phyloP scores from a whole-genome alignment of 768 basidiomycete species.

The Exidia glandulosa region DNA sequence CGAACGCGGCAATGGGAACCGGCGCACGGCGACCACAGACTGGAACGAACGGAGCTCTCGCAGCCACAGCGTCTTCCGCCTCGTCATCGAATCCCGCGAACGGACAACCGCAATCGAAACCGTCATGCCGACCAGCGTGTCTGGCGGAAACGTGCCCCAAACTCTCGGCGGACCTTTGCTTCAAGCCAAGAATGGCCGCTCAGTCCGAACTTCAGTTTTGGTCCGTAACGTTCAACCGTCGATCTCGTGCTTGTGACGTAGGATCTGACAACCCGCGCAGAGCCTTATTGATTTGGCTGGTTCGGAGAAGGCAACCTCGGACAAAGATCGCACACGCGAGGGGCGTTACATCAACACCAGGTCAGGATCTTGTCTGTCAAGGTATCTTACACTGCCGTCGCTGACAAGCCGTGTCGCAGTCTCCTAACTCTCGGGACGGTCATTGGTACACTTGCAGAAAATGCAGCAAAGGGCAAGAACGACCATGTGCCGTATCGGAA shows the following conservation, averaged over 20 bases:
- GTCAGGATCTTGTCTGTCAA: slow-evolving; percentile 10
- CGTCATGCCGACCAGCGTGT: background rate
- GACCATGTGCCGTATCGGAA: slow-evolving; percentile 94
- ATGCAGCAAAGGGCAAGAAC: slow-evolving; percentile 62
- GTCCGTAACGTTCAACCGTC: slow-evolving; percentile 27
- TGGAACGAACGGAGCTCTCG: slow-evolving; percentile 96
- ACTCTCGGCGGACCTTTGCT: slow-evolving; percentile 53
- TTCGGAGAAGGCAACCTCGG: slow-evolving; percentile 90
- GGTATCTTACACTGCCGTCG: background rate
- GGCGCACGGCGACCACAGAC: slow-evolving; percentile 92
- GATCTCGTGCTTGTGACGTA: background rate
- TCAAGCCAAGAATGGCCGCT: slow-evolving; percentile 68
- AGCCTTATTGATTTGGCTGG: slow-evolving; percentile 94
- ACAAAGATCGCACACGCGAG: slow-evolving; percentile 91
- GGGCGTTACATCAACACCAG: slow-evolving; percentile 87
- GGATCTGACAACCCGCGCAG: slow-evolving; percentile 28
- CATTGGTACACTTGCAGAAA: slow-evolving; percentile 85
- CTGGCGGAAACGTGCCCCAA: slow-evolving; percentile 18
- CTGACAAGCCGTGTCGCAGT: slow-evolving; percentile 26
- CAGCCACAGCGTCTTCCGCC: slow-evolving; percentile 87
- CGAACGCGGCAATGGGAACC: slow-evolving; percentile 72
- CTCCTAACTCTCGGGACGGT: slow-evolving; percentile 87
- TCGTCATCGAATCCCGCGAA: slow-evolving; percentile 84
- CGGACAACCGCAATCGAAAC: slow-evolving; percentile 25
- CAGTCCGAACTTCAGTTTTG: slow-evolving; percentile 67